phyloP scores from a whole-genome alignment of 2,329 filamentous ascomycete species.

The Fusarium odoratissimum region DNA sequence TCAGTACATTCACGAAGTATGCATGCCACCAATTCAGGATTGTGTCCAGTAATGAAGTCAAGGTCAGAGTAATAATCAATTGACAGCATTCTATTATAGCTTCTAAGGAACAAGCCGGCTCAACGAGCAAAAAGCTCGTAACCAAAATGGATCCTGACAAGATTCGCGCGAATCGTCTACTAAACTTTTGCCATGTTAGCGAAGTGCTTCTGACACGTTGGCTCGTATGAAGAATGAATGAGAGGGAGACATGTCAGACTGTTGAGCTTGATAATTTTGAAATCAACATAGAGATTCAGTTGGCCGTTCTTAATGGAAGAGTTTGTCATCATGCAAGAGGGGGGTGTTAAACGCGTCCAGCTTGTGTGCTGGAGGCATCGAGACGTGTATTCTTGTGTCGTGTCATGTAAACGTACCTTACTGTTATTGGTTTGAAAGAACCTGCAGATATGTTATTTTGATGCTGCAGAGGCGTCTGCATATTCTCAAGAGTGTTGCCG shows the following conservation, averaged over 20 bases:
- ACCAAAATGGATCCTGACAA: neutral
- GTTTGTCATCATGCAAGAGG: conserved; percentile 63
- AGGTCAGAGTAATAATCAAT: neutral
- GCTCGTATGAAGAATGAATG: neutral
- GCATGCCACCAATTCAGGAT: neutral
- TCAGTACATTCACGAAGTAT: neutral
- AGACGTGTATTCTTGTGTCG: conserved; percentile 12
- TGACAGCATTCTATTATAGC: neutral
- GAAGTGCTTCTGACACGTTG: conserved; percentile 8
- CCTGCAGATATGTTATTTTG: neutral
- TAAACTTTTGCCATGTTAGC: conserved; percentile 44
- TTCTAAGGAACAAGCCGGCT: neutral
- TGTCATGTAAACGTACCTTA: conserved; percentile 40
- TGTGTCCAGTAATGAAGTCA: neutral
- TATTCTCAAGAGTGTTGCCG: conserved; percentile 4
- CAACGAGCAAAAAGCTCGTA: neutral
- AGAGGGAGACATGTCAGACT: conserved; percentile 61
- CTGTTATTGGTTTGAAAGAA: conserved; percentile 3
- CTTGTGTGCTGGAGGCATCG: conserved; percentile 28
- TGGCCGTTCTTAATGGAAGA: conserved; percentile 74
- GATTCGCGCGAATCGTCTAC: conserved; percentile 10
- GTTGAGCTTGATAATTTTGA: conserved; percentile 72
- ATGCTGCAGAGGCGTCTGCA: neutral
- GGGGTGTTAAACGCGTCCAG: conserved; percentile 9
- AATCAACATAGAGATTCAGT: conserved; percentile 71